A percentile compares a stretch with the other conserved stretches of the same genome.
phyloP scores from a whole-genome alignment of 1,139 yeast genomes.

The Protomyces macrosporus region DNA sequence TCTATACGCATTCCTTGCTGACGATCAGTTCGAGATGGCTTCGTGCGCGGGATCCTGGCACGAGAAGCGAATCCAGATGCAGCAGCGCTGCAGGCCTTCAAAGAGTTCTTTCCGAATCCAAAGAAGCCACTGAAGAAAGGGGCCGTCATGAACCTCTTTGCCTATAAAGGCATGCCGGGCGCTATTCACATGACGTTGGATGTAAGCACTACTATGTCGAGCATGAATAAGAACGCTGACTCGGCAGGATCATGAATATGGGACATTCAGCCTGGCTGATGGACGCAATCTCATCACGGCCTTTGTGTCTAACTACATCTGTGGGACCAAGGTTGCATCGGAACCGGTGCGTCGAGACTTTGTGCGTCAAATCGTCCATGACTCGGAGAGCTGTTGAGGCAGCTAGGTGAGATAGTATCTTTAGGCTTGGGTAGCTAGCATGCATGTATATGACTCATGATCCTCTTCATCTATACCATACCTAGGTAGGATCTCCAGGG shows the following conservation, averaged over 20 bases:
- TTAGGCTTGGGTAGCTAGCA: no score
- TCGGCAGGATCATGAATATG: constrained; percentile 17
- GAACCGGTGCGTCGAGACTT: constrained; percentile 14
- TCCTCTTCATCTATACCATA: no score
- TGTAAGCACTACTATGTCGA: neutral
- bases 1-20: neutral
- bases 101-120: constrained; percentile 22
- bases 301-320: constrained; percentile 10
- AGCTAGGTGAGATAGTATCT: no score
- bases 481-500: no score
- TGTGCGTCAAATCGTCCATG: neutral
- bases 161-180: constrained; percentile 3
- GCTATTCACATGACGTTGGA: neutral
- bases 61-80: constrained; percentile 13
- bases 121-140: constrained; percentile 7
- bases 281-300: neutral
- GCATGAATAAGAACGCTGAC: neutral
- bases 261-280: neutral
- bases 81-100: constrained; percentile 6
- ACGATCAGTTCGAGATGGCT: constrained; percentile 62
- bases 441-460: no score
- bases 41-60: constrained; percentile 64
- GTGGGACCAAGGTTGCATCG: constrained; percentile 14
- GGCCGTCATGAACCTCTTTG: constrained; percentile 9
- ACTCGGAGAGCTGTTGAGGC: neutral